Evolutionary conservation across 805 yeast species (phyloP).

Genomic region (Saccharomycopsis vini): DNA sequence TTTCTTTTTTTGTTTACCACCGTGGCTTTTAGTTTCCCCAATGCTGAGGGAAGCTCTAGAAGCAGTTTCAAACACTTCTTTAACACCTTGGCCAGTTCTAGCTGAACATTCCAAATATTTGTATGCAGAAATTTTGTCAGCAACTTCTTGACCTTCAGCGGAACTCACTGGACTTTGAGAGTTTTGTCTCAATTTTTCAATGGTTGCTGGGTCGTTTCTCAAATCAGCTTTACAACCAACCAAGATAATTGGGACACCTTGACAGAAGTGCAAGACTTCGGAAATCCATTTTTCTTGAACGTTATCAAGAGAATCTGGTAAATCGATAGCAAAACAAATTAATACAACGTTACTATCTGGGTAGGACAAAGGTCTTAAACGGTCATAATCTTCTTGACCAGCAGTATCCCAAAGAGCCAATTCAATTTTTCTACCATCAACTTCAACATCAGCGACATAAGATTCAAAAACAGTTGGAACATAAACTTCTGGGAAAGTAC

Average conservation of each 20-base stretch:
- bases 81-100: constrained; percentile 81
- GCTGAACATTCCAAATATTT: constrained; percentile 90
- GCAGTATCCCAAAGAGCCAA: constrained; percentile 97
- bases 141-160: constrained; percentile 79
- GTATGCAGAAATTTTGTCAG: constrained; percentile 81
- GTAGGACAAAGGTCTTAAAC: constrained; percentile 37
- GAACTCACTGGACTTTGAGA: constrained; percentile 75
- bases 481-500: constrained; percentile 87
- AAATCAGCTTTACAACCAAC: constrained; percentile 90
- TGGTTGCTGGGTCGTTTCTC: constrained; percentile 71
- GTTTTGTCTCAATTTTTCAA: constrained; percentile 63
- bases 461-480: constrained; percentile 96
- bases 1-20: constrained; percentile 46
- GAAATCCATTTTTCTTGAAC: constrained; percentile 95
- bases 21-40: constrained; percentile 29
- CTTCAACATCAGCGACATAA: constrained; percentile 93
- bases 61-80: constrained; percentile 88
- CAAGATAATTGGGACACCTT: constrained; percentile 83
- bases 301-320: constrained; percentile 87
- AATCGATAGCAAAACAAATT: constrained; percentile 84
- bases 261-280: constrained; percentile 89
- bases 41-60: constrained; percentile 81
- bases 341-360: constrained; percentile 89
- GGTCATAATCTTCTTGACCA: constrained; percentile 96
- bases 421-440: constrained; percentile 86